phyloP scores from a whole-genome alignment of 2,329 filamentous ascomycete genomes.

The Colletotrichum sp. region DNA sequence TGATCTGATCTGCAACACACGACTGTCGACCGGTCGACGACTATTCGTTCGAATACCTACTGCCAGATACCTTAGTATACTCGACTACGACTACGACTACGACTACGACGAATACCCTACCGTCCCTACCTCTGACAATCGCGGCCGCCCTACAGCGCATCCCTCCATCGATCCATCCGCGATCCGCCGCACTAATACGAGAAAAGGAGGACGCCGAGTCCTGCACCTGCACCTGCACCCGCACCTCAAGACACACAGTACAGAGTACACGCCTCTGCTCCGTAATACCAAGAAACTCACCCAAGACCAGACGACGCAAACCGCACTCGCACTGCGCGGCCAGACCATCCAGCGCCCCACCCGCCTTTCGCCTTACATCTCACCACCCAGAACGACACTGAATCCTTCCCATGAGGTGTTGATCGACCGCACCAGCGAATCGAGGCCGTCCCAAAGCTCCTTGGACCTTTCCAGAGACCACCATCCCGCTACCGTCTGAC shows the following conservation, averaged over 20 bases:
- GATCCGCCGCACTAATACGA: conserved; percentile 7
- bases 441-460: background rate
- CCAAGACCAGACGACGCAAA: background rate
- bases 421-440: background rate
- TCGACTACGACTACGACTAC: background rate
- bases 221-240: background rate
- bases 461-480: background rate
- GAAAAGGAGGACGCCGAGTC: background rate
- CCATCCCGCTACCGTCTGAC: background rate
- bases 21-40: background rate
- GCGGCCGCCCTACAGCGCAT: background rate
- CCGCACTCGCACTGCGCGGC: background rate
- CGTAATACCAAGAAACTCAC: conserved; percentile 2
- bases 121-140: background rate
- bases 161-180: conserved; percentile 5
- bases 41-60: background rate
- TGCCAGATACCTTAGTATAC: background rate
- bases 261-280: background rate
- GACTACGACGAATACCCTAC: background rate
- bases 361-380: background rate
- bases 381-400: background rate
- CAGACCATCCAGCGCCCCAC: background rate
- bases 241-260: background rate
- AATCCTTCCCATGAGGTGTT: background rate
- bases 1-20: background rate